These are phyloP conservation scores for Bolboschoenoplectus hybrid DNA, from an alignment of 202 grass and related monocot species.

Conservation along the genomic window DNA sequence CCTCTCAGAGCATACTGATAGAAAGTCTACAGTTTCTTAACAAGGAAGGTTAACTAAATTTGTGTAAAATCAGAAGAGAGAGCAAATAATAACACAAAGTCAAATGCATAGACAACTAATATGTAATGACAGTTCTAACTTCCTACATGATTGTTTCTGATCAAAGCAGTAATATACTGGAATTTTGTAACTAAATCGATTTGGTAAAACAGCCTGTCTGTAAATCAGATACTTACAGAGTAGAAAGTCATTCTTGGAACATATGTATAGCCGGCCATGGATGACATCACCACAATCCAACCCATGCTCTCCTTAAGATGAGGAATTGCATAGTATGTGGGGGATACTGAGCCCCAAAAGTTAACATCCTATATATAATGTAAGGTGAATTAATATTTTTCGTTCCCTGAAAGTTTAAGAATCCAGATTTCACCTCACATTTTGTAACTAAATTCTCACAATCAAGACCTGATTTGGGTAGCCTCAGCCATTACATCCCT, in stretches of 20 bases:
- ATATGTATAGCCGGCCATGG: constrained; percentile 40
- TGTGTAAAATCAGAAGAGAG: not conserved
- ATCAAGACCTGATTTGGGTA: not conserved
- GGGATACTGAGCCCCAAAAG: constrained; percentile 70
- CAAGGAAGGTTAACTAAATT: not conserved
- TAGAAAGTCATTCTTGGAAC: constrained; percentile 79
- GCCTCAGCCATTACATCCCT: not conserved
- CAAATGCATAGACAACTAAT: not conserved
- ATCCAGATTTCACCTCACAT: not conserved
- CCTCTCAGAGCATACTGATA: not conserved
- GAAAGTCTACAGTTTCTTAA: not conserved
- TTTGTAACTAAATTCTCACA: not conserved
- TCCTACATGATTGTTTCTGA: not conserved
- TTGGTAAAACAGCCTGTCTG: not conserved
- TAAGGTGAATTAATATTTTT: not conserved
- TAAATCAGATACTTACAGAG: constrained; percentile 50
- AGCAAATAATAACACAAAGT: too few species aligned
- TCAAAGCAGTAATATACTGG: not conserved
- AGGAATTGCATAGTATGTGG: constrained; percentile 56
- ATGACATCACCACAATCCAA: constrained; percentile 61
- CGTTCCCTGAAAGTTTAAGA: not conserved
- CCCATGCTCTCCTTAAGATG: constrained; percentile 59
- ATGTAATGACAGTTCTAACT: not conserved
- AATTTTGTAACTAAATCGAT: not conserved
- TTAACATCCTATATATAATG: constrained; percentile 54